phyloP scores from a whole-genome alignment of 148 eudicot genomes.

The Drosera capensis region DNA sequence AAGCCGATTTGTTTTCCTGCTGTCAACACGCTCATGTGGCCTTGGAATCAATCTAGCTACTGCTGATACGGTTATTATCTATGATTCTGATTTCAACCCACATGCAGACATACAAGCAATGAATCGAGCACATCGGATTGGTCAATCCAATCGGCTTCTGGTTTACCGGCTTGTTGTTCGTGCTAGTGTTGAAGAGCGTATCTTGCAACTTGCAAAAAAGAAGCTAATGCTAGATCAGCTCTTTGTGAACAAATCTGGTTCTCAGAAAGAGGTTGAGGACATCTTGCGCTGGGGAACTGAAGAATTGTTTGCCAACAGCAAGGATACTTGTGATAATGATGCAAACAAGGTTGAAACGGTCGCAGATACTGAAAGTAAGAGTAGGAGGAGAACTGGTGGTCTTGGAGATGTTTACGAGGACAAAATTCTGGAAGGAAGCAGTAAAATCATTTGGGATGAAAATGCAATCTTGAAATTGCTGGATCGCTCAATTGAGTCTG shows the following conservation, averaged over 20 bases:
- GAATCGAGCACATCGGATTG: constrained; percentile 99
- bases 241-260: constrained; percentile 86
- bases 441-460: constrained; percentile 79
- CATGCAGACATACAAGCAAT: constrained; percentile 99
- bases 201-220: constrained; percentile 94
- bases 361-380: constrained; percentile 48
- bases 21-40: constrained; percentile 96
- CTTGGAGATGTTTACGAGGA: constrained; percentile 93
- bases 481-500: constrained; percentile 75
- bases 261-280: constrained; percentile 97
- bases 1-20: constrained; percentile 79
- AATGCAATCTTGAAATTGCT: constrained; percentile 80
- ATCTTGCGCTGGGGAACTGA: constrained; percentile 98
- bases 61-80: constrained; percentile 94
- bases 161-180: constrained; percentile 96
- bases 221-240: constrained; percentile 97
- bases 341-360: constrained; percentile 34
- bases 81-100: constrained; percentile 97
- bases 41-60: constrained; percentile 97
- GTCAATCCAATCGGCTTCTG: constrained; percentile 83
- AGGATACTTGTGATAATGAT: constrained; percentile 36
- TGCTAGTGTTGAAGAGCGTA: constrained; percentile 99
- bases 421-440: constrained; percentile 72
- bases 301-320: constrained; percentile 66
- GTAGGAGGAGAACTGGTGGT: constrained; percentile 67